These are phyloP conservation scores for Erodium moschatum DNA, from an alignment of 441 rosid genomes.

Conservation along the genomic window DNA sequence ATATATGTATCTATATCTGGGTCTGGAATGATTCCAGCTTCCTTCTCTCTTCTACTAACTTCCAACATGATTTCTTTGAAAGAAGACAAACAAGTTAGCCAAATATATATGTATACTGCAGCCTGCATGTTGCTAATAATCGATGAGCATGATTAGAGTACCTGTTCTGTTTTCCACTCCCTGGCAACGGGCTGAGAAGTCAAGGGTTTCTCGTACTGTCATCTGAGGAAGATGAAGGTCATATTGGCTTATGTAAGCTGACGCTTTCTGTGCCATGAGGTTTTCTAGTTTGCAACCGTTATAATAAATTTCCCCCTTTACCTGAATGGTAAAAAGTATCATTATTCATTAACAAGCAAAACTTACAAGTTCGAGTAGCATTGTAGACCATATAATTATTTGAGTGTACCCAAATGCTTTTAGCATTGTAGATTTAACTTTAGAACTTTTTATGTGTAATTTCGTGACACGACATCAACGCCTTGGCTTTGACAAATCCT, in stretches of 20 bases:
- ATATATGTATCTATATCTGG: slow-evolving; percentile 52
- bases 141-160: neutral
- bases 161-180: slow-evolving; percentile 44
- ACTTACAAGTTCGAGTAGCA: no score
- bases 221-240: slow-evolving; percentile 58
- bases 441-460: no score
- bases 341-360: no score
- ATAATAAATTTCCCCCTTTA: slow-evolving; percentile 33
- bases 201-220: slow-evolving; percentile 47
- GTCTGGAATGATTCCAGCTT: slow-evolving; percentile 47
- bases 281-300: slow-evolving; percentile 41
- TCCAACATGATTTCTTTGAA: slow-evolving; percentile 40
- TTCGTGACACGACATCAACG: neutral
- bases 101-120: neutral
- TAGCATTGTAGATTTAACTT: no score
- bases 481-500: neutral
- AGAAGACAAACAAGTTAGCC: neutral
- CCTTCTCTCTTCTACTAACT: slow-evolving; percentile 47
- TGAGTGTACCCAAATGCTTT: no score
- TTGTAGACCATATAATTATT: no score
- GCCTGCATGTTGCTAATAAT: no score
- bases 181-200: slow-evolving; percentile 29
- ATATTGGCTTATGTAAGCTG: slow-evolving; percentile 54
- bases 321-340: slow-evolving; percentile 8
- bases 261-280: slow-evolving; percentile 46